Percentiles rank a stretch among this genome's conserved stretches.
These are phyloP conservation scores for Nemania sp. DNA, from an alignment of 2,329 filamentous ascomycete species.

Conservation along the genomic window DNA sequence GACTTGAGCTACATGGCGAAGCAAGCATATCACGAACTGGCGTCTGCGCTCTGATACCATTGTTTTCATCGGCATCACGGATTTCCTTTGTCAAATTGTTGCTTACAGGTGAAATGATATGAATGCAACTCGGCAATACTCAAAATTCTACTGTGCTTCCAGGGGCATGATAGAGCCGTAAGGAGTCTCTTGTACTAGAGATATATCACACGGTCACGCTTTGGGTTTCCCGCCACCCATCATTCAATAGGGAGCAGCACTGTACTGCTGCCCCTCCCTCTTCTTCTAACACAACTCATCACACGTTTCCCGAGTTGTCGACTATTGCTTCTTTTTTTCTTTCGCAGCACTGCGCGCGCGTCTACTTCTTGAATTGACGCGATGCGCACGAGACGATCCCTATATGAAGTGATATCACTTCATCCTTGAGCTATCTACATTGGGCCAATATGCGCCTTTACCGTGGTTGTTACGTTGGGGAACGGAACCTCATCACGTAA, in stretches of 20 bases:
- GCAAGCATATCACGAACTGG: constrained; percentile 46
- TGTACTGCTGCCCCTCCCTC: constrained; percentile 17
- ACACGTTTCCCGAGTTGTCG: constrained; percentile 26
- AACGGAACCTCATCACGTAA: constrained; percentile 8
- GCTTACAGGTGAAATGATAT: constrained; percentile 16
- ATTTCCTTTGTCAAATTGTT: constrained; percentile 38
- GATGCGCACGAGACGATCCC: not conserved
- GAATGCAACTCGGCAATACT: constrained; percentile 10
- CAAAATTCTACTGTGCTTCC: constrained; percentile 5
- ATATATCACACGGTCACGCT: not conserved
- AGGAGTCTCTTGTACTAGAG: constrained; percentile 6
- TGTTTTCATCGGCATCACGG: constrained; percentile 43
- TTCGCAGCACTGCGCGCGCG: constrained; percentile 13
- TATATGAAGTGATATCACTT: not conserved
- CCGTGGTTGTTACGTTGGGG: constrained; percentile 10
- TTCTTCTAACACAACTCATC: constrained; percentile 17
- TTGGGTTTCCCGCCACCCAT: not conserved
- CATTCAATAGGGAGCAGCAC: constrained; percentile 1
- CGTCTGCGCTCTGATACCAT: constrained; percentile 47
- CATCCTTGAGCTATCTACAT: constrained; percentile 3
- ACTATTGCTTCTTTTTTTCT: constrained; percentile 27
- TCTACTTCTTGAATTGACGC: not conserved
- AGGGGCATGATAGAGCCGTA: constrained; percentile 3
- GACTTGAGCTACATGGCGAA: constrained; percentile 45
- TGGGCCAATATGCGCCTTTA: constrained; percentile 11